Evolutionary conservation across 768 basidiomycete genomes (phyloP).

Genomic region (Pholiota molesta): DNA sequence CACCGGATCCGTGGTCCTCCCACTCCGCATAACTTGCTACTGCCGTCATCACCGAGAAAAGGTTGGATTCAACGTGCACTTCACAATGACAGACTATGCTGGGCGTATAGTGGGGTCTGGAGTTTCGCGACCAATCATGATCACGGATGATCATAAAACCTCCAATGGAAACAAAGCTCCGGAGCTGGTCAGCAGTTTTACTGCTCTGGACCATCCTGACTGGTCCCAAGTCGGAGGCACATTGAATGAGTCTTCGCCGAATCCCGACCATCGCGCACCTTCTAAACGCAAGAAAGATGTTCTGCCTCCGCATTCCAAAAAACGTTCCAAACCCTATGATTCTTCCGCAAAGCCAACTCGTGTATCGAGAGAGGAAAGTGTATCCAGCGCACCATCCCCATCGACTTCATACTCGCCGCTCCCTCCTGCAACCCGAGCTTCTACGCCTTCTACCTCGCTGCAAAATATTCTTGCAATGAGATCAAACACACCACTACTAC

Average conservation of each 20-base stretch:
- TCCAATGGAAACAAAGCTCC: conserved; percentile 37
- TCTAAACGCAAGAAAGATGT: conserved; percentile 55
- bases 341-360: conserved; percentile 46
- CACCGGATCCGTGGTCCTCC: conserved; percentile 84
- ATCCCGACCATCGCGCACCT: conserved; percentile 38
- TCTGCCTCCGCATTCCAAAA: conserved; percentile 39
- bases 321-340: conserved; percentile 76
- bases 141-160: conserved; percentile 99
- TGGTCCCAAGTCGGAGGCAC: conserved; percentile 47
- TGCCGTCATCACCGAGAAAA: conserved; percentile 99
- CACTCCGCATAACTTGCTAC: conserved; percentile 96
- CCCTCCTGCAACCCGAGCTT: conserved; percentile 43
- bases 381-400: conserved; percentile 52
- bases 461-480: conserved; percentile 26
- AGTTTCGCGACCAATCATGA: conserved; percentile 90
- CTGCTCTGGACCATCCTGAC: conserved; percentile 43
- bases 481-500: conserved; percentile 35
- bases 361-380: conserved; percentile 56
- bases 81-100: conserved; percentile 78
- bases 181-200: conserved; percentile 35
- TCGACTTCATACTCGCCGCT: conserved; percentile 46
- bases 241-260: conserved; percentile 29
- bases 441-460: conserved; percentile 42
- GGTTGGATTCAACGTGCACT: conserved; percentile 89
- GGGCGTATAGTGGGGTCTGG: conserved; percentile 85